Base-by-base conservation (phyloP, 2,329 filamentous ascomycete species). In the Fusarium avenaceum region DNA sequence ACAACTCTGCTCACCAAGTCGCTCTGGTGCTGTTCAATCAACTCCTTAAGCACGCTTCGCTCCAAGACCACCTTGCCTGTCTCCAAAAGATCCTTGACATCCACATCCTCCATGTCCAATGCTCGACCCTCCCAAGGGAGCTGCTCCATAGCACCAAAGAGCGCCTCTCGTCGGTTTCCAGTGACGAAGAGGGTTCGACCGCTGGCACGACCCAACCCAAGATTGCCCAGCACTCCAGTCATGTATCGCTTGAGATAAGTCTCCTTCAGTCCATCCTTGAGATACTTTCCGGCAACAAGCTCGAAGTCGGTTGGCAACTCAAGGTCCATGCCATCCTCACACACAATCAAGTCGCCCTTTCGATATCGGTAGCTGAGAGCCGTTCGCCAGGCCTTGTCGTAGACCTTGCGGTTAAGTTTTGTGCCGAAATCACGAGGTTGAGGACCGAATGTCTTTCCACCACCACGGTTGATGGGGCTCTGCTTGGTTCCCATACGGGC, bases 351-450 rank as follows among this genome's bases (percentile, higher is more conserved):
- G 82, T 98, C 93, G 48, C 94, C 96, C 70, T 90, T 89, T 70
- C 90, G 86, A 81, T 96, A 98, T 63, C 96, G 89, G 83, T 97
- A 97, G 76, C 92, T 96, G 69, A 99, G 86, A 13, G 96, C 96
- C 43, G 92, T 98, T 76, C 96, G 89, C 93, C 93, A 98, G 11
- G 96, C 96, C 73, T 96, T 86, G 80, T 98, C 94, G 82, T 99
- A 99, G 47, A 97, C 88, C 83, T 98, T 98, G 76, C 87, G 86
- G 73, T 91, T 94, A 56, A 99, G 84, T 17, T 87, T 86, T 22
- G 94, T 96, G 63, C 88, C 88, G 77, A 99, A 99, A 81, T 98
- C 93, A 77, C 96, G 87, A 26, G 94, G 94, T 73, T 94, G 90
- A 28, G 96, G 96, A n/a, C 96, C 96, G 75, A 94, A 93, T 1